A percentile compares a stretch with the other conserved stretches of the same genome.
These are phyloP conservation scores for Hanseniaspora vineae DNA, from an alignment of 805 yeast species.

Conservation along the genomic window DNA sequence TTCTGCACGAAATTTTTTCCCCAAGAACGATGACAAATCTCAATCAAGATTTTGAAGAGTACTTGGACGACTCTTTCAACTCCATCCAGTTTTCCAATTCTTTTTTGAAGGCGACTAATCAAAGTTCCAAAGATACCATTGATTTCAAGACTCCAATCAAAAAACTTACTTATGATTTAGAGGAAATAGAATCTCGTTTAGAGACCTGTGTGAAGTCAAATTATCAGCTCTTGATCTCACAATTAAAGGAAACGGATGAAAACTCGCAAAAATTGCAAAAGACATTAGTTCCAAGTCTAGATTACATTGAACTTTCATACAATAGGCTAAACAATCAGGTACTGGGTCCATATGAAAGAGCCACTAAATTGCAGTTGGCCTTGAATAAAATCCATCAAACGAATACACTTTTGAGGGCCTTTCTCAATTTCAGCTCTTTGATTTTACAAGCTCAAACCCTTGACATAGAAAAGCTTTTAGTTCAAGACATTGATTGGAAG, in stretches of 20 bases:
- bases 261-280: slow-evolving; percentile 8
- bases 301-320: slow-evolving; percentile 19
- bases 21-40: neutral
- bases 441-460: slow-evolving; percentile 8
- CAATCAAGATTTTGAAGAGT: slow-evolving; percentile 15
- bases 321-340: slow-evolving; percentile 20
- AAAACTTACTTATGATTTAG: slow-evolving; percentile 16
- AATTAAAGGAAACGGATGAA: slow-evolving; percentile 15
- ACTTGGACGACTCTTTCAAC: slow-evolving; percentile 12
- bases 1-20: too few relatives aligned
- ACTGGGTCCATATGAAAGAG: slow-evolving; percentile 17
- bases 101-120: slow-evolving; percentile 14
- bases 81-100: slow-evolving; percentile 14
- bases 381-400: slow-evolving; percentile 23
- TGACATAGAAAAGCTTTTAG: neutral
- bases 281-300: slow-evolving; percentile 14
- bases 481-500: neutral
- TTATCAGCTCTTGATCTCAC: slow-evolving; percentile 8
- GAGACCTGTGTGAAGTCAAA: slow-evolving; percentile 13
- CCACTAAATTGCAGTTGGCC: slow-evolving; percentile 18
- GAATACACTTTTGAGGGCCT: slow-evolving; percentile 18
- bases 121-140: slow-evolving; percentile 7
- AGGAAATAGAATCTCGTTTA: slow-evolving; percentile 16
- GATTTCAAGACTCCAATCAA: slow-evolving; percentile 21
- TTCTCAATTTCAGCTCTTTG: slow-evolving; percentile 17